phyloP scores from a whole-genome alignment of 176 grass and related monocot genomes.

The Aechmea fasciata region DNA sequence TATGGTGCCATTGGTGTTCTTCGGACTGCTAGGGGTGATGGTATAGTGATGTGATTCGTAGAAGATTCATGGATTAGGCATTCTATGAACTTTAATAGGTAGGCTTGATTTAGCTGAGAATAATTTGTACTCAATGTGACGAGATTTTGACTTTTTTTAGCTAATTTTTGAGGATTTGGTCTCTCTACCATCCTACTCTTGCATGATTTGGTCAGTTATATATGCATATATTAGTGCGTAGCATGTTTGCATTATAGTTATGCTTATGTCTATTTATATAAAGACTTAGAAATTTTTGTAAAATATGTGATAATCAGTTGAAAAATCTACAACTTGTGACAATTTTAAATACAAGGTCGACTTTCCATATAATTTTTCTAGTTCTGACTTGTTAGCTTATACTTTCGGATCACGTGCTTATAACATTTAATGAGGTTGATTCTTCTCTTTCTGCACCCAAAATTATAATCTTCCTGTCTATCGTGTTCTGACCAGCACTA shows the following conservation, averaged over 20 bases:
- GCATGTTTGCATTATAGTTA: neutral
- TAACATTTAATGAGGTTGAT: no score
- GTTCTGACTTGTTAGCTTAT: neutral
- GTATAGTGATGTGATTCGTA: neutral
- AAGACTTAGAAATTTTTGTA: no score
- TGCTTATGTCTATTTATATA: neutral
- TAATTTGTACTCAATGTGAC: neutral
- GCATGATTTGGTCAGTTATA: neutral
- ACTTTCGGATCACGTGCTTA: neutral
- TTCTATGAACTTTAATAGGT: neutral
- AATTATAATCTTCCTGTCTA: neutral
- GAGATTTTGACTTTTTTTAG: neutral
- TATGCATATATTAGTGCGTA: neutral
- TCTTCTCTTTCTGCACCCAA: neutral
- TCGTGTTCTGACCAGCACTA: neutral
- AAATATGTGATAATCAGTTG: no score
- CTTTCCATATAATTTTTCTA: neutral
- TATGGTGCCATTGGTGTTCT: neutral
- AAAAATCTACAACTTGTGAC: no score
- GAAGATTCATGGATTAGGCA: neutral
- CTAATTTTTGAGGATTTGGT: neutral
- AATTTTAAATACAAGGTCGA: no score
- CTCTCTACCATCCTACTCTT: neutral
- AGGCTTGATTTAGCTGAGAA: neutral
- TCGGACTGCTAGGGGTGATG: neutral